A percentile compares a stretch with the other conserved stretches of the same genome.
Evolutionary conservation across 345 rosid genomes (phyloP).

Genomic region (thale cress (Arabidopsis thaliana)): TAIR10.1 NC_003070.9:7904501-7905000

Average conservation of each 20-base stretch:
- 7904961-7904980: background rate
- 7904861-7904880: background rate
- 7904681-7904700: conserved; percentile 42
- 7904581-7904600: conserved; percentile 44
- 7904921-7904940: background rate
- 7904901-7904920: background rate
- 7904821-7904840: background rate
- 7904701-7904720: conserved; percentile 55
- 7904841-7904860: background rate
- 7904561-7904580: conserved; percentile 48
- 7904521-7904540: conserved; percentile 43
- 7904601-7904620: conserved; percentile 59
- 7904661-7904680: conserved; percentile 4
- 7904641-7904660: conserved; percentile 49
- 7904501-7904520: conserved; percentile 14
- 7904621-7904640: conserved; percentile 55
- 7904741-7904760: conserved; percentile 61
- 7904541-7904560: conserved; percentile 58
- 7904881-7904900: background rate
- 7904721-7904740: conserved; percentile 52
- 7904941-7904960: background rate
- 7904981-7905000: background rate
- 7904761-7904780: conserved; percentile 52
- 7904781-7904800: conserved; percentile 56
- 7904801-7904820: conserved; percentile 47